These are phyloP conservation scores for Musa schizocarpa DNA, from an alignment of 176 grass and related monocot species.

Conservation along the genomic window DNA sequence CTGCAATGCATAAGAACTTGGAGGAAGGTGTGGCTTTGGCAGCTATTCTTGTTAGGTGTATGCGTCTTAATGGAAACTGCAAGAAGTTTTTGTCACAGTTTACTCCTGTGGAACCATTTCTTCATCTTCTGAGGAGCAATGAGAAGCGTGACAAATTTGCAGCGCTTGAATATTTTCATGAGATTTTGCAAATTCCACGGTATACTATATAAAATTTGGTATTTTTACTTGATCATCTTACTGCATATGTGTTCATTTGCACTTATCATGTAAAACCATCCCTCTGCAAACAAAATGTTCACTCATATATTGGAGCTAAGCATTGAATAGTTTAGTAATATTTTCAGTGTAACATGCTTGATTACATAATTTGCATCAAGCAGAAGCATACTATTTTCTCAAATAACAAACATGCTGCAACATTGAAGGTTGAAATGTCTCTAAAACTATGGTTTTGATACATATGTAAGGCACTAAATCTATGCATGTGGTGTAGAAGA, in stretches of 20 bases:
- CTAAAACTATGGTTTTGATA: not conserved
- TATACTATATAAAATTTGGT: slow-evolving; percentile 27
- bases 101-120: slow-evolving; percentile 87
- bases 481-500: no score
- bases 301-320: not conserved
- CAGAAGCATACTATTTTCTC: not conserved
- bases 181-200: slow-evolving; percentile 87
- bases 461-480: not conserved
- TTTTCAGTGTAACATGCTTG: not conserved
- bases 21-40: slow-evolving; percentile 80
- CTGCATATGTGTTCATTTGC: slow-evolving; percentile 7
- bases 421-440: not conserved
- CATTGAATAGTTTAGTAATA: not conserved
- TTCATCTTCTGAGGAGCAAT: slow-evolving; percentile 80
- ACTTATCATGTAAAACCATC: slow-evolving; percentile 5
- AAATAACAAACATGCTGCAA: not conserved
- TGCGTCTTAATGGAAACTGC: slow-evolving; percentile 68
- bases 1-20: slow-evolving; percentile 76
- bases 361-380: not conserved
- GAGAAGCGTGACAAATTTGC: slow-evolving; percentile 48
- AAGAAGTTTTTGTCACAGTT: slow-evolving; percentile 94
- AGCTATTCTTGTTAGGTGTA: slow-evolving; percentile 87
- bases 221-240: not conserved
- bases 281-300: not conserved
- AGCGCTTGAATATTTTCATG: slow-evolving; percentile 94